A percentile compares a stretch with the other conserved stretches of the same genome.
Conservation (phyloP, 495 filamentous ascomycete genomes). For the Aspergillus nanangensis region DNA sequence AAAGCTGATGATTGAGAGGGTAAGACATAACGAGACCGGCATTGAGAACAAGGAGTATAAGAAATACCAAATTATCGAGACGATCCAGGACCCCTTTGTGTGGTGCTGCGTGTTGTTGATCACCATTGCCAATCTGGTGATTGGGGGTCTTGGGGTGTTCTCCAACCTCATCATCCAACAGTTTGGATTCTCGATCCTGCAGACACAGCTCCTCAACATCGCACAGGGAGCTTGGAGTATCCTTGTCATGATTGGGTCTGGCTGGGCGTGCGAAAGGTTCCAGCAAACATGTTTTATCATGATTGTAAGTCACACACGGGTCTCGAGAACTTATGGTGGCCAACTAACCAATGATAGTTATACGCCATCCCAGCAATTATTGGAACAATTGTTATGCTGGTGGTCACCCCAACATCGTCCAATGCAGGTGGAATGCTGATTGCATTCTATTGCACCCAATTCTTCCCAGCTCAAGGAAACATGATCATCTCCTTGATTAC, state of each 20-base stretch:
- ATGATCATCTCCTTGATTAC: constrained; percentile 43
- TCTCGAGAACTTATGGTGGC: no score
- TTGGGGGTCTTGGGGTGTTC: constrained; percentile 29
- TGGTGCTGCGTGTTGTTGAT: constrained; percentile 19
- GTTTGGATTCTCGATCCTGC: constrained; percentile 26
- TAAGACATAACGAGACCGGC: constrained; percentile 51
- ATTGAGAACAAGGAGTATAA: constrained; percentile 52
- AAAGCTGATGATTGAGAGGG: constrained; percentile 45
- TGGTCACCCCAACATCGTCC: constrained; percentile 11
- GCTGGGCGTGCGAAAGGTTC: constrained; percentile 9
- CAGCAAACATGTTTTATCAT: constrained; percentile 17
- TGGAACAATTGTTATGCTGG: constrained; percentile 16
- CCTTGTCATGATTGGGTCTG: constrained; percentile 17
- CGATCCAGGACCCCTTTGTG: constrained; percentile 36
- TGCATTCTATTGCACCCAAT: constrained; percentile 23
- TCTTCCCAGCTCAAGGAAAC: constrained; percentile 17
- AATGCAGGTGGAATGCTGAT: constrained; percentile 18
- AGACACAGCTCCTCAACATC: constrained; percentile 26
- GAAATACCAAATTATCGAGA: constrained; percentile 43
- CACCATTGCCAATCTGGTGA: constrained; percentile 10
- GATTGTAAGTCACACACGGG: constrained; percentile 7
- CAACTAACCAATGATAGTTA: no score
- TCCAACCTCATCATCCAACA: constrained; percentile 27
- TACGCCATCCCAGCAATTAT: constrained; percentile 12
- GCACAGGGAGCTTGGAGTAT: constrained; percentile 18